Conservation (phyloP, 345 rosid genomes). For the Psidium friedrichsthalianum region DNA sequence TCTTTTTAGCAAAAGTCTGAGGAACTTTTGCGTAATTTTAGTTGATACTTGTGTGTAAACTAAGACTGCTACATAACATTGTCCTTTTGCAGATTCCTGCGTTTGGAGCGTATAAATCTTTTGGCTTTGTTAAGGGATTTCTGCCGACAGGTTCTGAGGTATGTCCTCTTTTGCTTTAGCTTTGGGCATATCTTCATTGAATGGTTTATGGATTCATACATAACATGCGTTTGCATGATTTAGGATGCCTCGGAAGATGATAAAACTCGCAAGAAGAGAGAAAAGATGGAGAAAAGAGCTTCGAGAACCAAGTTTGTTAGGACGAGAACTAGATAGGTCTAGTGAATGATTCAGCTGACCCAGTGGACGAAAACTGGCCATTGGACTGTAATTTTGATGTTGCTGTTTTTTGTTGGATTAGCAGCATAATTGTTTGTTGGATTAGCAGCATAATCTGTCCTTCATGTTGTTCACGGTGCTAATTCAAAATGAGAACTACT, state of each 20-base stretch:
- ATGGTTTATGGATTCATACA: not conserved
- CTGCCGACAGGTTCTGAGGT: conserved; percentile 66
- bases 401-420: not conserved
- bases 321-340: conserved; percentile 41
- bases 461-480: not conserved
- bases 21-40: not conserved
- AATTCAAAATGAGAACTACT: not conserved
- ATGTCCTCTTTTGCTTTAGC: not conserved
- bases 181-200: not conserved
- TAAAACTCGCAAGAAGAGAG: conserved; percentile 78
- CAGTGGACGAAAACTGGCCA: too few relatives aligned
- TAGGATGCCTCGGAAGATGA: conserved; percentile 74
- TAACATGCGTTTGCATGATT: not conserved
- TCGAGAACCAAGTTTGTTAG: conserved; percentile 52
- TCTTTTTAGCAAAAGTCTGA: not conserved
- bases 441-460: not conserved
- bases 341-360: too few relatives aligned
- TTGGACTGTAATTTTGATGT: not conserved
- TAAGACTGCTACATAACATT: not conserved
- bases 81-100: conserved; percentile 48
- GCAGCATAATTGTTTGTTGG: not conserved
- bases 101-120: conserved; percentile 62
- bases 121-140: conserved; percentile 49
- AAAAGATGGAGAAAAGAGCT: conserved; percentile 85
- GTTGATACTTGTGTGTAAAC: not conserved